Evolutionary conservation across 2,329 filamentous ascomycete species (phyloP), one percentile per base, ranked within the genome.

Genomic region (Diatrype stigma): DNA sequence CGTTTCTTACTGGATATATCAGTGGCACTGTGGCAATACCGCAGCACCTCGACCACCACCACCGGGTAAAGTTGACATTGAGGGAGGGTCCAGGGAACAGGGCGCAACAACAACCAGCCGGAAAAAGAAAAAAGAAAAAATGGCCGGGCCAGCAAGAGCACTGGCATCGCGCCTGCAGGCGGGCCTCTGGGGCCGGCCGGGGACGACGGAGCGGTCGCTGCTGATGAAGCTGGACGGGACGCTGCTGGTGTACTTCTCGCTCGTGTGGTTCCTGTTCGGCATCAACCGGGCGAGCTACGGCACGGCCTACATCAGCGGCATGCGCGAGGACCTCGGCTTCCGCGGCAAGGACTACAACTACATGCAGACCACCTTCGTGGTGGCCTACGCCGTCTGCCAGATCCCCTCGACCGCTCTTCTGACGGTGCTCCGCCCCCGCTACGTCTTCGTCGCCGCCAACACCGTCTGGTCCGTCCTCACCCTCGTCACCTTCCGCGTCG

Each of bases 221-320:
- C 60, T 73, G 28, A 64, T 67, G 35, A 72, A 71, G 58, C 65
- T 74, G 7, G 71, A 74, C 52, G 62, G 67, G 42, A 73, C 71
- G 0, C 60, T 74, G 6, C 63, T 74, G 19, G 67, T 69, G 1
- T 75, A 76, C 52, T 74, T 75, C 54, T 73, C 71, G 0, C 58
- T 74, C 12, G 70, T 75, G n/a, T 75, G 72, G 73, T 75, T 75
- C 47, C 60, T 75, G 3, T 75, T 75, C 50, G 73, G 73, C 26
- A 66, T 75, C 46, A 74, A 72, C 5, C 65, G 73, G 11, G 66
- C 73, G 26, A 72, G 68, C 54, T 75, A 75, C 53, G 68, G 60
- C 30, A 72, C 69, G 0, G 70, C 70, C 3, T 73, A 73, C 55
- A 72, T 73, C 50, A 72, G 69, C 47, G 69, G 70, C 19, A 72